phyloP scores from a whole-genome alignment of 768 basidiomycete genomes.

The button mushroom (Agaricus bisporus) region DNA sequence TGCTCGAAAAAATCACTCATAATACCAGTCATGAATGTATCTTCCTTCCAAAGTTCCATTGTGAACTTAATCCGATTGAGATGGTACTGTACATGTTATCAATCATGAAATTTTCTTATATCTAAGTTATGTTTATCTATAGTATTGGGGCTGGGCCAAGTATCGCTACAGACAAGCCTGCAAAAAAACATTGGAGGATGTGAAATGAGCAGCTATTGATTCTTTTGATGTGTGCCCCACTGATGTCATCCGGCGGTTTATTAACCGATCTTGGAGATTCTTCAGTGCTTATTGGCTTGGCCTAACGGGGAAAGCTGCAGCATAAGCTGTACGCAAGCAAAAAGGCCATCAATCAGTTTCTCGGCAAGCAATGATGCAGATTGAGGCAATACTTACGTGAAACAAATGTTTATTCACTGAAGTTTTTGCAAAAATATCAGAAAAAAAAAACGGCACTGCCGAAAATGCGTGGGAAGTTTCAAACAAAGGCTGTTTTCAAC shows the following conservation, averaged over 20 bases:
- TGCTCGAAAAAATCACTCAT: constrained; percentile 23
- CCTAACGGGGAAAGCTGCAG: constrained; percentile 29
- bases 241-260: constrained; percentile 28
- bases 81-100: constrained; percentile 21
- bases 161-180: constrained; percentile 24
- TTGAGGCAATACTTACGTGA: not conserved
- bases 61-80: constrained; percentile 26
- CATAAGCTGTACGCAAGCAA: constrained; percentile 30
- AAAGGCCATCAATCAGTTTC: constrained; percentile 23
- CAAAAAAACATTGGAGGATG: constrained; percentile 23
- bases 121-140: not conserved
- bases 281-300: constrained; percentile 24
- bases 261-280: constrained; percentile 16
- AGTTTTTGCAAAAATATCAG: no score
- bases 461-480: no score
- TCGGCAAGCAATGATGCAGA: constrained; percentile 1
- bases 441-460: no score
- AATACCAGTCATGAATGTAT: constrained; percentile 23
- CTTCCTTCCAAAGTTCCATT: constrained; percentile 10
- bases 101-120: constrained; percentile 1
- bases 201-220: constrained; percentile 19
- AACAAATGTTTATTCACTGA: not conserved
- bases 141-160: constrained; percentile 34
- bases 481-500: no score
- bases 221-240: constrained; percentile 27